Percentiles rank a stretch among this genome's conserved stretches.
These are phyloP conservation scores for Rutstroemia sydowiana DNA, from an alignment of 2,329 filamentous ascomycete species.

Conservation along the genomic window DNA sequence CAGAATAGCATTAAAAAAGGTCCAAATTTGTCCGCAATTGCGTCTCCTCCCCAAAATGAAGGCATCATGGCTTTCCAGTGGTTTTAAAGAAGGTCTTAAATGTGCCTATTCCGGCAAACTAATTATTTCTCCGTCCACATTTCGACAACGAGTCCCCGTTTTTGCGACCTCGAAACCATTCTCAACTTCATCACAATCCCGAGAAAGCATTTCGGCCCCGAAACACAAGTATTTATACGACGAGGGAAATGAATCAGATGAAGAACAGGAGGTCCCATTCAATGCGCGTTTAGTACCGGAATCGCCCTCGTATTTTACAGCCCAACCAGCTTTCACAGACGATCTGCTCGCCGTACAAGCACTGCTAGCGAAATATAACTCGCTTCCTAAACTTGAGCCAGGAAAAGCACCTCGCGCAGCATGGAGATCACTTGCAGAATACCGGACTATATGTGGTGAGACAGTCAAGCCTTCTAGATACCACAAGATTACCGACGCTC, in stretches of 20 bases:
- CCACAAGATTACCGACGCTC: constrained; percentile 64
- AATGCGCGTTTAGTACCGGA: constrained; percentile 68
- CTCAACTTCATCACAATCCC: constrained; percentile 23
- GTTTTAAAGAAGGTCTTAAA: constrained; percentile 23
- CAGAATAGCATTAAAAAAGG: neutral
- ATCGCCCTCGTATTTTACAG: constrained; percentile 93
- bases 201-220: constrained; percentile 36
- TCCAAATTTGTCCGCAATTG: neutral
- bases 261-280: constrained; percentile 31
- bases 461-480: constrained; percentile 71
- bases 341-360: constrained; percentile 66
- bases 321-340: constrained; percentile 79
- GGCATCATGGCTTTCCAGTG: constrained; percentile 25
- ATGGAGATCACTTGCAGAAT: constrained; percentile 75
- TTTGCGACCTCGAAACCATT: constrained; percentile 21
- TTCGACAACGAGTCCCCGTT: constrained; percentile 13
- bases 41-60: constrained; percentile 25
- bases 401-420: constrained; percentile 64
- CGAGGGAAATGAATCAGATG: constrained; percentile 19
- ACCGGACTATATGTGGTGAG: constrained; percentile 65
- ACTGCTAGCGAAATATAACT: constrained; percentile 63
- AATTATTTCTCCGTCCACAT: constrained; percentile 5
- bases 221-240: constrained; percentile 35
- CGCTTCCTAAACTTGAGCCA: constrained; percentile 61
- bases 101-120: constrained; percentile 16